Evolutionary conservation across 2,329 filamentous ascomycete genomes (phyloP), one percentile per base, ranked within the genome.

Genomic region (Zasmidium citrigriseum): DNA sequence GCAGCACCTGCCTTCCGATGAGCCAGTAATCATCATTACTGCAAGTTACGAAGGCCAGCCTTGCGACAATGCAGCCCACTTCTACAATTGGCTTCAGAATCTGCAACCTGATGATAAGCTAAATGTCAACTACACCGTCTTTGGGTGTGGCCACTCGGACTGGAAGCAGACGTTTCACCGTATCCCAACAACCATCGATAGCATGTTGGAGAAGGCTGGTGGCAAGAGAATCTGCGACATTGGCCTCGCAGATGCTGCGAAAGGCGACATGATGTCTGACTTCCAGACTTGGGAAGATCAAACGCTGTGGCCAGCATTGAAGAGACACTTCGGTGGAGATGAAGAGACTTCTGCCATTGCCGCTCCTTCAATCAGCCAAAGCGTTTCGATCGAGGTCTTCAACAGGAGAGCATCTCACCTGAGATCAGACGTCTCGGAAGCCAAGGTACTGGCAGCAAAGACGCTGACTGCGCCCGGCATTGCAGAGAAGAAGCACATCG

Each of bases 21-120:
- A 82, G 5, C 88, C 89, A 0, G 80, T 89, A 0, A 76, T 90
- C 22, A 80, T 92, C 50, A 80, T 93, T 61, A 86, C 86, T 0
- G 83, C 89, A 0, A 87, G 85, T 1, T 93, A 92, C 64, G 89
- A 93, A 67, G 89, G 89, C 0, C 81, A 89, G 55, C 87, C 89
- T 0, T 84, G 89, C 0, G 87, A 90, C 60, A 91, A 93, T 61
- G 89, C 89, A 0, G 80, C 77, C 0, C 80, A 84, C 50, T 92
- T 92, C 66, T 81, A 87, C 22, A 76, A 80, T 18, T 92, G 89
- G 89, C 72, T 91, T 3, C 78, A 85, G 63, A 76, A 68, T 12
- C 75, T 83, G 11, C 76, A 82, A 55, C 79, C 75, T 9, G 61
- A 73, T 2, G 75, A 81, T 2, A 77, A 81, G 52, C 70, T 89